These are phyloP conservation scores for Umbelopsis sp. DNA, from an alignment of 192 early-diverging fungal genomes.

Conservation along the genomic window DNA sequence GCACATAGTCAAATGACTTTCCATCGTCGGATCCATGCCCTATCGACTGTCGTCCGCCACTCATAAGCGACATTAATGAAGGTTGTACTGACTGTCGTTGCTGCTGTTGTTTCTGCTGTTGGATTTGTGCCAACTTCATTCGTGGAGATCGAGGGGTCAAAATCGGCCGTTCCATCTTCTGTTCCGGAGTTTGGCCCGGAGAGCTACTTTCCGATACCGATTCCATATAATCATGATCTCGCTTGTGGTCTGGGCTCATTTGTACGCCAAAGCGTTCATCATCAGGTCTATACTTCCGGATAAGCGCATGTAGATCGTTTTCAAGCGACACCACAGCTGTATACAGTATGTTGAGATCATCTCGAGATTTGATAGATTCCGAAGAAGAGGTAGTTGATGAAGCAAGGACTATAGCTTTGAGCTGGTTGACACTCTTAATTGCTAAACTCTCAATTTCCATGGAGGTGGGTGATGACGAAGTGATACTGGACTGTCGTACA, in stretches of 20 bases:
- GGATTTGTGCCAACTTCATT: background rate
- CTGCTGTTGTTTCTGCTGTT: conserved; percentile 4
- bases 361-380: background rate
- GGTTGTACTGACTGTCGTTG: background rate
- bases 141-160: conserved; percentile 10
- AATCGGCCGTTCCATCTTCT: background rate
- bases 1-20: background rate
- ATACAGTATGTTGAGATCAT: background rate
- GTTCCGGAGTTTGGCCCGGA: background rate
- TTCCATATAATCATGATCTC: conserved; percentile 11
- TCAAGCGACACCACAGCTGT: background rate
- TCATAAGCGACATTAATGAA: conserved; percentile 1
- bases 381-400: background rate
- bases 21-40: background rate
- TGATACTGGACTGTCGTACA: background rate
- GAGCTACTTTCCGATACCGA: conserved; percentile 3
- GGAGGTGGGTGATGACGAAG: background rate
- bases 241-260: background rate
- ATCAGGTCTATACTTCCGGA: background rate
- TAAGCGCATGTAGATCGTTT: background rate
- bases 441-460: background rate
- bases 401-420: background rate
- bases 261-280: background rate
- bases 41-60: background rate
- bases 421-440: background rate